Conservation (phyloP, 306 rosid genomes). For the Cyamopsis tetragonoloba region DNA sequence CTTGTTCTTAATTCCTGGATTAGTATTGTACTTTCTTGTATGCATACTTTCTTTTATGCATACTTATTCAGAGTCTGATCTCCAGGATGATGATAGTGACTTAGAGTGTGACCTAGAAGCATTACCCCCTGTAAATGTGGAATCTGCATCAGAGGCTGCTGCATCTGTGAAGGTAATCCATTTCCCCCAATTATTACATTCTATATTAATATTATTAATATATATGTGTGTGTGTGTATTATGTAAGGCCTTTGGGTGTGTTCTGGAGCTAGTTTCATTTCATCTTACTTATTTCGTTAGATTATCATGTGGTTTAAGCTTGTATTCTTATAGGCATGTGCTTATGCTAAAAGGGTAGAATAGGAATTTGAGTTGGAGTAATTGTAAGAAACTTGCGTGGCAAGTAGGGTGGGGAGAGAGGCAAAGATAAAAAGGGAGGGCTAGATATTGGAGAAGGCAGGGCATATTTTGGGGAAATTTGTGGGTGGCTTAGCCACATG, state of each 20-base stretch:
- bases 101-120: slow-evolving; percentile 68
- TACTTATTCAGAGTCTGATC: slow-evolving; percentile 28
- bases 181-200: slow-evolving; percentile 1
- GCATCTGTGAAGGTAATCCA: slow-evolving; percentile 78
- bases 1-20: slow-evolving; percentile 4
- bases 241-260: neutral
- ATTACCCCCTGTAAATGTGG: slow-evolving; percentile 48
- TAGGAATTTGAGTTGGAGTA: too few species aligned
- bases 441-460: too few species aligned
- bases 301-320: slow-evolving; percentile 16
- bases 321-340: too few species aligned
- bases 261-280: neutral
- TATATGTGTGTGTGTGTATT: too few species aligned
- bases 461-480: too few species aligned
- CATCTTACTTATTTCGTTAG: slow-evolving; percentile 4
- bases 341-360: too few species aligned
- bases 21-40: neutral
- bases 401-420: too few species aligned
- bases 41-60: too few species aligned
- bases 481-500: too few species aligned
- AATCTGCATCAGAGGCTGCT: slow-evolving; percentile 63
- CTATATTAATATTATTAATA: neutral
- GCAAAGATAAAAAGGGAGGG: too few species aligned
- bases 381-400: too few species aligned
- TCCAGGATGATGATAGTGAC: slow-evolving; percentile 91